Percentiles rank a stretch among this genome's conserved stretches.
These are phyloP conservation scores for Hypoxylon sp. DNA, from an alignment of 2,329 filamentous ascomycete genomes.

Conservation along the genomic window DNA sequence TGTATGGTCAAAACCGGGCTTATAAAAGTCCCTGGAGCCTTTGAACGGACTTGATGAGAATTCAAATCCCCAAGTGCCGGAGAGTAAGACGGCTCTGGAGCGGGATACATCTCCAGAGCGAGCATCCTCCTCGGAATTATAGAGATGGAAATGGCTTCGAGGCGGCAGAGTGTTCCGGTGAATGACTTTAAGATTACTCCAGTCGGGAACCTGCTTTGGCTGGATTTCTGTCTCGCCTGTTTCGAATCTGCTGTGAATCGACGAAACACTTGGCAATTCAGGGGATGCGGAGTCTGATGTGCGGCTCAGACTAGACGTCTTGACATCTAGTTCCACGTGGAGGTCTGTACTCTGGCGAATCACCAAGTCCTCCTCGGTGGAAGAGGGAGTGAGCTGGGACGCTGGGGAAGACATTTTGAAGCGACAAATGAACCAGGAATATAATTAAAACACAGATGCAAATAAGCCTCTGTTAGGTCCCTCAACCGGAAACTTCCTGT, in stretches of 20 bases:
- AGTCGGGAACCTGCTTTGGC: slow-evolving; percentile 64
- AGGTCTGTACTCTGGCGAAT: slow-evolving; percentile 43
- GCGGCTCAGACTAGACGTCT: slow-evolving; percentile 6
- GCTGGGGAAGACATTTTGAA: slow-evolving; percentile 27
- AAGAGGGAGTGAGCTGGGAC: not conserved
- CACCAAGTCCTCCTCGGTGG: slow-evolving; percentile 15
- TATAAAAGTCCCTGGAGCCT: slow-evolving; percentile 61
- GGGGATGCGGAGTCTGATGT: not conserved
- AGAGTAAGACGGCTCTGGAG: slow-evolving; percentile 62
- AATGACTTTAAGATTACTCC: slow-evolving; percentile 72
- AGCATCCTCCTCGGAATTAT: slow-evolving; percentile 64
- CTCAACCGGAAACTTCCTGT: not conserved
- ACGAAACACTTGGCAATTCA: not conserved
- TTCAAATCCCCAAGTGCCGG: slow-evolving; percentile 69
- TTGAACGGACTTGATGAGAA: slow-evolving; percentile 62
- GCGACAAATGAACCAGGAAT: not conserved
- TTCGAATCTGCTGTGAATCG: not conserved
- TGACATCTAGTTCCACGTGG: slow-evolving; percentile 46
- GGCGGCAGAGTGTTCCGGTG: slow-evolving; percentile 72
- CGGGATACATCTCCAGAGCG: slow-evolving; percentile 59
- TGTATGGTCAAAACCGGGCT: slow-evolving; percentile 55
- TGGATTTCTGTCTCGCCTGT: slow-evolving; percentile 43
- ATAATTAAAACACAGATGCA: not conserved
- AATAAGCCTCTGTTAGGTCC: not conserved
- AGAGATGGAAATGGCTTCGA: slow-evolving; percentile 70